Conservation (phyloP, 352 stramenopile genomes). For the Globisporangium acanthophoron region DNA sequence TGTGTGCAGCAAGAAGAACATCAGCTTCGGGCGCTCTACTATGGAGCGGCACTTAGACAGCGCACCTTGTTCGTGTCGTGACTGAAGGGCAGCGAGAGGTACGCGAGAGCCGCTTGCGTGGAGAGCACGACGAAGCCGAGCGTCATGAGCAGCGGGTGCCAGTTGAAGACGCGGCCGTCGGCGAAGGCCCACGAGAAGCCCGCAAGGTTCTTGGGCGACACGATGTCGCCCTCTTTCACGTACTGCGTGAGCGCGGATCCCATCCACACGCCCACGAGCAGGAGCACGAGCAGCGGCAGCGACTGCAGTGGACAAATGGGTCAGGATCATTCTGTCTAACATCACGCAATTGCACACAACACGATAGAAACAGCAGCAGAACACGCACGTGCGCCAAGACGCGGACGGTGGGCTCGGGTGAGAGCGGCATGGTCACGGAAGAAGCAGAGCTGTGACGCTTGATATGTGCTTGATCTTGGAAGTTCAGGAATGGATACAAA, state of each 20-base stretch:
- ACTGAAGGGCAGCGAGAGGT: slow-evolving; percentile 61
- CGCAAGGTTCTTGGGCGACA: slow-evolving; percentile 37
- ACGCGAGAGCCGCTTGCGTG: slow-evolving; percentile 54
- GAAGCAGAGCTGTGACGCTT: not conserved
- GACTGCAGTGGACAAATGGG: slow-evolving; percentile 16
- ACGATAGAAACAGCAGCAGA: not conserved
- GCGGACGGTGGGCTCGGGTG: not conserved
- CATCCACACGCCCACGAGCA: slow-evolving; percentile 78
- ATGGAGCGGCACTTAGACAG: too few relatives aligned
- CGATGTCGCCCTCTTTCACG: slow-evolving; percentile 27
- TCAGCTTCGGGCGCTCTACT: not conserved
- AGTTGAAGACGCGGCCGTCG: slow-evolving; percentile 78
- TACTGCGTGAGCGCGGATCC: slow-evolving; percentile 56
- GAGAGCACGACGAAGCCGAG: slow-evolving; percentile 81
- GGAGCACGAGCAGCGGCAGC: slow-evolving; percentile 46
- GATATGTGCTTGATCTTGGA: not conserved
- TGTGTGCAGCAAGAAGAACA: not conserved
- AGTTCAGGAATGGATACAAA: too few relatives aligned
- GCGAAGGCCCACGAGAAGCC: slow-evolving; percentile 67
- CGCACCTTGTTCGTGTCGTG: slow-evolving; percentile 63
- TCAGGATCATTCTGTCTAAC: too few relatives aligned
- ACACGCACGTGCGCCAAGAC: slow-evolving; percentile 11
- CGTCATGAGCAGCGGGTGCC: slow-evolving; percentile 85
- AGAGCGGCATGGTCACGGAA: not conserved
- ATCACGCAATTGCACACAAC: not conserved